These are phyloP conservation scores for Ceratobasidium sp. DNA, from an alignment of 1,284 basidiomycete species.

Conservation along the genomic window DNA sequence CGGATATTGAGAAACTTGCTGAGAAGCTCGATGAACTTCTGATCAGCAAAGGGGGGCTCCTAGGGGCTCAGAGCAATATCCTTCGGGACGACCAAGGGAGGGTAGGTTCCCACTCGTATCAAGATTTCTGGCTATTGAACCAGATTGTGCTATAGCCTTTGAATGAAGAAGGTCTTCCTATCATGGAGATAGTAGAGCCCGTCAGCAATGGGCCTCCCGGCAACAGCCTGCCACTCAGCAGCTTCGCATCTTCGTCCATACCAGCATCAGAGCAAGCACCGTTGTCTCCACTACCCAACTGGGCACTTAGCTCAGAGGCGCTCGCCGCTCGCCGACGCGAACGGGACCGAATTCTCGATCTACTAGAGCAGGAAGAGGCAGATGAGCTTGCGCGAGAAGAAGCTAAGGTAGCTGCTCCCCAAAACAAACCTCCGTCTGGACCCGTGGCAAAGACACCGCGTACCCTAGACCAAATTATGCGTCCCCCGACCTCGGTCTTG, in stretches of 20 bases:
- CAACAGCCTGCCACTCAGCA: slow-evolving; percentile 17
- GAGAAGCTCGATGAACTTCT: slow-evolving; percentile 70
- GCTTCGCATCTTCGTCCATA: slow-evolving; percentile 54
- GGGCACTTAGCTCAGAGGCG: slow-evolving; percentile 53
- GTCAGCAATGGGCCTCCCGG: slow-evolving; percentile 50
- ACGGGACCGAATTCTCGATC: slow-evolving; percentile 70
- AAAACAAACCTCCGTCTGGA: not conserved
- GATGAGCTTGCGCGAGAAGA: slow-evolving; percentile 51
- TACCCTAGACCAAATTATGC: slow-evolving; percentile 9
- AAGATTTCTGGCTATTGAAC: slow-evolving; percentile 45
- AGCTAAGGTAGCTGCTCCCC: slow-evolving; percentile 41
- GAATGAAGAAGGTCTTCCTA: slow-evolving; percentile 80
- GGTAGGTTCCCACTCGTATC: slow-evolving; percentile 49
- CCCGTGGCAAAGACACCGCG: slow-evolving; percentile 4
- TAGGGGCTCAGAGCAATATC: slow-evolving; percentile 56
- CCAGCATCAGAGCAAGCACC: slow-evolving; percentile 59
- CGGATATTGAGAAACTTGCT: slow-evolving; percentile 63
- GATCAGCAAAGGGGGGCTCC: slow-evolving; percentile 59
- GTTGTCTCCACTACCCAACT: slow-evolving; percentile 58
- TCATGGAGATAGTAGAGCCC: slow-evolving; percentile 79
- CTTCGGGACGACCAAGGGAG: slow-evolving; percentile 69
- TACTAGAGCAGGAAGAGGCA: slow-evolving; percentile 76
- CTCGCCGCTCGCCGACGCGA: slow-evolving; percentile 62
- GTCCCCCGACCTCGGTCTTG: not conserved
- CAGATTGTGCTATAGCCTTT: slow-evolving; percentile 60